Percentiles rank a stretch among this genome's conserved stretches.
Evolutionary conservation across 1,139 yeast species (phyloP).

Genomic region (Diutina ranongensis): DNA sequence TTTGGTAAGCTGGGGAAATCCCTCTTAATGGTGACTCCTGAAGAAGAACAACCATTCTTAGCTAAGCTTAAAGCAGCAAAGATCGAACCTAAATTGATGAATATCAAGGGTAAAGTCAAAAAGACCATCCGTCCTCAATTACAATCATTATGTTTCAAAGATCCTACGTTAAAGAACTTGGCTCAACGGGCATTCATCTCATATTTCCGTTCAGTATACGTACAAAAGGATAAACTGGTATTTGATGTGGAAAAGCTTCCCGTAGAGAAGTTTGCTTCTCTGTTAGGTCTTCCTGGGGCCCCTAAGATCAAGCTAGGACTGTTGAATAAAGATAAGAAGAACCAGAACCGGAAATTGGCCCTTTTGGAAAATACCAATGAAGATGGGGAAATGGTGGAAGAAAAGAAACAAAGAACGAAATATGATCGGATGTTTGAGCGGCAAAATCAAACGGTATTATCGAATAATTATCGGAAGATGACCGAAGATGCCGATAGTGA

Average conservation of each 20-base stretch:
- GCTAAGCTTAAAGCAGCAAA: conserved; percentile 49
- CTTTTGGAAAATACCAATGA: conserved; percentile 49
- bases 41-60: conserved; percentile 72
- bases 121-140: conserved; percentile 74
- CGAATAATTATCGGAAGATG: conserved; percentile 76
- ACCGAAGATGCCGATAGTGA: conserved; percentile 29
- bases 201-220: conserved; percentile 70
- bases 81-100: conserved; percentile 62
- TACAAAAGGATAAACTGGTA: conserved; percentile 81
- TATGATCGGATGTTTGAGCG: conserved; percentile 95
- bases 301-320: conserved; percentile 77
- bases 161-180: conserved; percentile 80
- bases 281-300: conserved; percentile 91
- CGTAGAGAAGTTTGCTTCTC: conserved; percentile 71
- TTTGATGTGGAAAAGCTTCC: conserved; percentile 71
- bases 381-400: conserved; percentile 45
- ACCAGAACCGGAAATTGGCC: conserved; percentile 61
- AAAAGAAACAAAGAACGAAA: conserved; percentile 58
- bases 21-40: conserved; percentile 68
- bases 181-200: conserved; percentile 95
- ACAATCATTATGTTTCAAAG: conserved; percentile 84
- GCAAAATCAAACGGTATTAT: conserved; percentile 81
- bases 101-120: conserved; percentile 65
- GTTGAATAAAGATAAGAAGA: conserved; percentile 59
- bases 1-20: conserved; percentile 87